A percentile compares a stretch with the other conserved stretches of the same genome.
These are phyloP conservation scores for Pestalotiopsis sp. DNA, from an alignment of 2,329 filamentous ascomycete genomes.

Conservation along the genomic window DNA sequence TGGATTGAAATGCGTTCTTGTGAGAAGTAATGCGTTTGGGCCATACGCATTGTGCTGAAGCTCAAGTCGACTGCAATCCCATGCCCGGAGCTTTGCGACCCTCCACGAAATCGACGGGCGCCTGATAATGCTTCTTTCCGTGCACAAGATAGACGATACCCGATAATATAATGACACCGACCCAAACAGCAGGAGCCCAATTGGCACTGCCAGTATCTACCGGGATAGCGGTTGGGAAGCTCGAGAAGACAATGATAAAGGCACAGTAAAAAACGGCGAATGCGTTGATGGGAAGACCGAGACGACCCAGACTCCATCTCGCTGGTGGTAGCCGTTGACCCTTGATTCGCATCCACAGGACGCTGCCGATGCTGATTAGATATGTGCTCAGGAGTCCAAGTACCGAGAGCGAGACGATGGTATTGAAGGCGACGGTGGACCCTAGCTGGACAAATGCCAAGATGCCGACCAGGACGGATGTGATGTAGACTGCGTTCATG, in stretches of 20 bases:
- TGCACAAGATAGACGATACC: slow-evolving; percentile 1
- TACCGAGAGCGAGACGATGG: slow-evolving; percentile 35
- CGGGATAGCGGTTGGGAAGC: slow-evolving; percentile 3
- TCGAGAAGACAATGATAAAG: slow-evolving; percentile 6
- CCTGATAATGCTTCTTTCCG: slow-evolving; percentile 19
- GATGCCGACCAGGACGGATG: slow-evolving; percentile 30
- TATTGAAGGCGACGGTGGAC: slow-evolving; percentile 35
- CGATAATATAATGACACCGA: slow-evolving; percentile 6
- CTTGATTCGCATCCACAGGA: slow-evolving; percentile 35
- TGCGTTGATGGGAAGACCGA: not conserved
- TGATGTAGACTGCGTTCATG: slow-evolving; percentile 31
- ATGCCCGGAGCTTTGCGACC: not conserved
- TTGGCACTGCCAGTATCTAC: slow-evolving; percentile 4
- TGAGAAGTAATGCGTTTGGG: not conserved
- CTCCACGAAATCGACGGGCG: slow-evolving; percentile 15
- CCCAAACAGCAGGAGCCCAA: slow-evolving; percentile 10
- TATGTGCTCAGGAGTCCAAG: slow-evolving; percentile 36
- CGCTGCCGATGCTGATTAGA: slow-evolving; percentile 34
- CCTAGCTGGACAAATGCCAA: slow-evolving; percentile 37
- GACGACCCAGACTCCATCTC: not conserved
- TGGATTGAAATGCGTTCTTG: not conserved
- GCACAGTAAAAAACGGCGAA: slow-evolving; percentile 6
- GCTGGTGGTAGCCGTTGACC: slow-evolving; percentile 33
- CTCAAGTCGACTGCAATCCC: not conserved
- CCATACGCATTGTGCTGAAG: not conserved